Conservation (phyloP, 2,329 filamentous ascomycete species). For the Drechmeria coniospora region DNA sequence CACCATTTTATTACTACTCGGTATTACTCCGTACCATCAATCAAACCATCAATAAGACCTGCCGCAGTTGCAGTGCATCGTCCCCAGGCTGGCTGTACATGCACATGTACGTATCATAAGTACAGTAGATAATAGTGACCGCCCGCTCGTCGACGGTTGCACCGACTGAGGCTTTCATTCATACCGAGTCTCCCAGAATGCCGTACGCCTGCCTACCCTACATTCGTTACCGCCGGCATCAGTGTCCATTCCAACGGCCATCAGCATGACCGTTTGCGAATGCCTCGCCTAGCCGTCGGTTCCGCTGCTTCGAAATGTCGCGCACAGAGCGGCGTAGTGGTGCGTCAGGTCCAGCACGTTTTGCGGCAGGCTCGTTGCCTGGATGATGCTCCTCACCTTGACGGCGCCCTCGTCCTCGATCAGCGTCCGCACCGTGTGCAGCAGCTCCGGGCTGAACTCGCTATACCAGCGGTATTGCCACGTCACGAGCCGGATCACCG, state of each 20-base stretch:
- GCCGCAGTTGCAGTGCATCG: neutral
- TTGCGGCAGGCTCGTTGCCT: conserved; percentile 87
- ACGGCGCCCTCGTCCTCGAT: conserved; percentile 97
- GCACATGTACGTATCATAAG: neutral
- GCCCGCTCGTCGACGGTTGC: too few species aligned
- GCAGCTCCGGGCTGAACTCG: conserved; percentile 86
- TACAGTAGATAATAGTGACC: neutral
- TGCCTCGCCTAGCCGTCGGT: conserved; percentile 52
- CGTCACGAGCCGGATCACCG: conserved; percentile 81
- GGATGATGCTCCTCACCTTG: conserved; percentile 93
- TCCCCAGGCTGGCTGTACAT: neutral
- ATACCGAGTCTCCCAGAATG: too few species aligned
- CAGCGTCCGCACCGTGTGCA: conserved; percentile 75
- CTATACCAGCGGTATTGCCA: conserved; percentile 99
- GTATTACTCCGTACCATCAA: too few species aligned
- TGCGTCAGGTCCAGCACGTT: conserved; percentile 88
- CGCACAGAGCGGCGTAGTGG: conserved; percentile 87
- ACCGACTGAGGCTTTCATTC: too few species aligned
- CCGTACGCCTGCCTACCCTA: too few species aligned
- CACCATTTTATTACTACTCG: too few species aligned
- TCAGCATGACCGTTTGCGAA: too few species aligned
- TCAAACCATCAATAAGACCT: too few species aligned
- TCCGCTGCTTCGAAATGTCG: conserved; percentile 86
- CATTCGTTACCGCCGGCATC: too few species aligned
- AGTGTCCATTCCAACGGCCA: too few species aligned